Evolutionary conservation across 1,284 basidiomycete species (phyloP), one percentile per base, ranked within the genome.

Genomic region (Cutaneotrichosporon daszewskae): DNA sequence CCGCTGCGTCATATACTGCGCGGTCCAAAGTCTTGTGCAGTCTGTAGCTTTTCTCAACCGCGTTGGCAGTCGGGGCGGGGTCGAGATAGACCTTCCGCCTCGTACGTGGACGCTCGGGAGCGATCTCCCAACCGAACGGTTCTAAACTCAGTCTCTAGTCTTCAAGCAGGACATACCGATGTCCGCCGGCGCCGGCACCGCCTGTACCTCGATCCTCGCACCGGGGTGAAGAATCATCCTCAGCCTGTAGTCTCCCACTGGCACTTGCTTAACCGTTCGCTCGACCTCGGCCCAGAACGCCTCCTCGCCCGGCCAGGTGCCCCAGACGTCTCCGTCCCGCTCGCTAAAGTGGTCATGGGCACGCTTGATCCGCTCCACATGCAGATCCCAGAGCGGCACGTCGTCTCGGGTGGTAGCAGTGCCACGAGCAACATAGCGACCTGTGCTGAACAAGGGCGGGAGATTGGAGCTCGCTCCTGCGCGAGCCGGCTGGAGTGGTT

Each of bases 1-100:
- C 40, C 1, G 62, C 63, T 4, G 32, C 40, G 27, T 62, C 60
- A 51, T 71, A 71, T 16, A 66, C 51, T 4, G 33, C 32, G 7
- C 68, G 51, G 17, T 57, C 27, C 10, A 48, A 51, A 4, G 66
- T 69, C 43, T 70, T 70, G 56, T 59, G 56, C 33, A 62, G 32
- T 17, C 66, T 40, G 26, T 45, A 47, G 9, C 12, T 20, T 8
- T 25, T 17, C 16, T 57, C 48, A 1, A 5, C n/a, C 1, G 26
- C 36, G 3, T 42, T 13, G 1, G 45, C 26, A 6, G 43, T 51
- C 2, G 35, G 24, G 8, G 32, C 17, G 1, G 55, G 52, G 47
- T 66, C 64, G 17, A 67, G 48, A 9, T 59, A 35, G 9, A 69
- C 25, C 3, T 46, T 50, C 12, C 66, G 52, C n/a, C n/a, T n/a